These are phyloP conservation scores for Helicocarpus griseus DNA, from an alignment of 2,329 filamentous ascomycete species.

Conservation along the genomic window DNA sequence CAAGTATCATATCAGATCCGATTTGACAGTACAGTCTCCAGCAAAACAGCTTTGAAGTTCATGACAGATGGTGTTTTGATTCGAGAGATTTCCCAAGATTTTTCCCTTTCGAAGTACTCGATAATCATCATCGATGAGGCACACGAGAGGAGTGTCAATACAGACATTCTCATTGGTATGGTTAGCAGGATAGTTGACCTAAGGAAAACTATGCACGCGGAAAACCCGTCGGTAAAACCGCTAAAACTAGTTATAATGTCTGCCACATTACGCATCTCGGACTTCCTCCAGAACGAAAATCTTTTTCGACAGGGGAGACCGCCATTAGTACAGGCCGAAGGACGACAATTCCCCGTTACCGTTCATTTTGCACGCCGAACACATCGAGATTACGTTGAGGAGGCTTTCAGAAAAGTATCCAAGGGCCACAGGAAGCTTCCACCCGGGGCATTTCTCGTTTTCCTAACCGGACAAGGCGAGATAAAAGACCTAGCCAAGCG, in stretches of 20 bases:
- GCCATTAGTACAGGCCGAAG: constrained; percentile 80
- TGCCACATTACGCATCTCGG: constrained; percentile 80
- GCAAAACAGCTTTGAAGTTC: constrained; percentile 87
- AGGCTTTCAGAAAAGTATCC: constrained; percentile 77
- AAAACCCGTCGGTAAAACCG: constrained; percentile 62
- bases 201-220: constrained; percentile 61
- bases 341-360: constrained; percentile 82
- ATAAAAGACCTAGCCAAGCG: constrained; percentile 74
- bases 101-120: constrained; percentile 80
- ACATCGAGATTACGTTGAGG: constrained; percentile 78
- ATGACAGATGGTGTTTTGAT: constrained; percentile 97
- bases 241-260: constrained; percentile 98
- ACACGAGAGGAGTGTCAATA: constrained; percentile 94
- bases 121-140: constrained; percentile 93
- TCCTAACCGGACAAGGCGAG: constrained; percentile 87
- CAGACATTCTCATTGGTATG: constrained; percentile 96
- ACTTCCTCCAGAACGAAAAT: constrained; percentile 74
- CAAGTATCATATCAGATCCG: constrained; percentile 88
- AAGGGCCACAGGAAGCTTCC: constrained; percentile 84
- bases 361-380: constrained; percentile 80
- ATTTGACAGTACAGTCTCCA: constrained; percentile 74
- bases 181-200: constrained; percentile 85
- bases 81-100: constrained; percentile 82
- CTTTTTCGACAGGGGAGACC: constrained; percentile 67
- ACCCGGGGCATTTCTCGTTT: constrained; percentile 82